Evolutionary conservation across 2,329 filamentous ascomycete genomes (phyloP), one percentile per base, ranked within the genome.

Genomic region (Hypoxylon sp.): DNA sequence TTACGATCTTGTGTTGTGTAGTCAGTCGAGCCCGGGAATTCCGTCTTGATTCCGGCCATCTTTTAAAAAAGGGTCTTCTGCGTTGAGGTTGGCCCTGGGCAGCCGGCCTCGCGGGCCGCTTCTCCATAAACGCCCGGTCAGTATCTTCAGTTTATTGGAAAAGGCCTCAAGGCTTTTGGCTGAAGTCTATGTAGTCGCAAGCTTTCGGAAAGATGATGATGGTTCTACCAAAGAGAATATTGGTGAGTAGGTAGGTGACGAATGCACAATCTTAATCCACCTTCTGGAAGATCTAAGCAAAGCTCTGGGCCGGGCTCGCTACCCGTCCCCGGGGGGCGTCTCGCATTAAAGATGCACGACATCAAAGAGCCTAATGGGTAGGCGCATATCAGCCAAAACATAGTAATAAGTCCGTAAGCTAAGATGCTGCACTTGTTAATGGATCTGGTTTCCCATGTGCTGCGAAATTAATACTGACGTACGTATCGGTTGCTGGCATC

Each of bases 351-450:
- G 52, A 57, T 50, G 56, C 56, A 57, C 41, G 46, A 51, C 29
- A 54, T 54, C 27, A 57, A 61, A 60, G 53, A 61, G 59, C 53
- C 59, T 61, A 59, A 61, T 59, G 53, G 36, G 37, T 51, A 43
- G 36, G 45, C 13, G 35, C 55, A 61, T 55, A 59, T 60, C 56
- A 60, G 59, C 56, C 56, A 55, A 51, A 57, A 60, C 40, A 51
- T 41, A 45, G 46, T 12, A 52, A 55, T 55, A 48, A 51, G 29
- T 29, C 42, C 27, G 43, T 47, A 37, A 49, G 27, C 55, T 38
- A 51, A 48, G 35, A 42, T 34, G 44, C 44, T 52, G 48, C 55
- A 53, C 30, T 36, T 49, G 36, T 46, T 45, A 49, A 51, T 51
- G 50, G 51, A 47, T 44, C 54, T 44, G 19, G 43, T 34, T 25